Conservation (phyloP, 2,329 filamentous ascomycete genomes). For the Ophiostoma montium region DNA sequence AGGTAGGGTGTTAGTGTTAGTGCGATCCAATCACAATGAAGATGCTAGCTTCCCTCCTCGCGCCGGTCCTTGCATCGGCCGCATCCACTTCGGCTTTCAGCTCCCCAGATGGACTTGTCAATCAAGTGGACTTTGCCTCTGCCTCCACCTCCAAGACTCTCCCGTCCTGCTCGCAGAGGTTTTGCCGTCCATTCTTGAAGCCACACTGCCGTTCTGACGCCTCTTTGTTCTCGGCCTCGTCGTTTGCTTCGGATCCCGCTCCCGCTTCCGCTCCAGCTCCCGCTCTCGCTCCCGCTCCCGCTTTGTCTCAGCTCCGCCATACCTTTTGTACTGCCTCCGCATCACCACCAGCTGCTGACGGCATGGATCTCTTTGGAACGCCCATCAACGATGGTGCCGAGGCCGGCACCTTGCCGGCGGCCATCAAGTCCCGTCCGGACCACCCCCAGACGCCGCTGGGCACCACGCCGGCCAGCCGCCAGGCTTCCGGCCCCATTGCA, state of each 20-base stretch:
- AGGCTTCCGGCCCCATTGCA: conserved; percentile 32
- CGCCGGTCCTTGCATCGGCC: not conserved
- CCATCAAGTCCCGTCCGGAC: conserved; percentile 33
- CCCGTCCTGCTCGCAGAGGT: too few relatives aligned
- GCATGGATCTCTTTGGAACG: conserved; percentile 37
- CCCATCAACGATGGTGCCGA: conserved; percentile 32
- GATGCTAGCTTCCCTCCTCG: not conserved
- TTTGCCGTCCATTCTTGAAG: too few relatives aligned
- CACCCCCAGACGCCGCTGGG: conserved; percentile 36
- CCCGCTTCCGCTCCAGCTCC: too few relatives aligned
- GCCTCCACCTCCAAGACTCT: too few relatives aligned
- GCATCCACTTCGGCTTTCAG: not conserved
- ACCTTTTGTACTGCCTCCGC: conserved; percentile 3
- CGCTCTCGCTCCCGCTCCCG: too few relatives aligned
- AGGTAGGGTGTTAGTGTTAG: not conserved
- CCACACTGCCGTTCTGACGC: too few relatives aligned
- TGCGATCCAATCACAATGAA: not conserved
- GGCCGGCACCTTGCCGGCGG: conserved; percentile 30
- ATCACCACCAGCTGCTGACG: conserved; percentile 2
- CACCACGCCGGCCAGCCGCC: not conserved
- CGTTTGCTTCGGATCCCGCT: not conserved
- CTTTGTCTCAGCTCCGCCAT: not conserved
- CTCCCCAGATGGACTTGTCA: not conserved
- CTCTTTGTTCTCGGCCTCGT: not conserved
- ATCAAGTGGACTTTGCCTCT: too few relatives aligned